Conservation (phyloP, 495 filamentous ascomycete species). For the Neurospora sp. region DNA sequence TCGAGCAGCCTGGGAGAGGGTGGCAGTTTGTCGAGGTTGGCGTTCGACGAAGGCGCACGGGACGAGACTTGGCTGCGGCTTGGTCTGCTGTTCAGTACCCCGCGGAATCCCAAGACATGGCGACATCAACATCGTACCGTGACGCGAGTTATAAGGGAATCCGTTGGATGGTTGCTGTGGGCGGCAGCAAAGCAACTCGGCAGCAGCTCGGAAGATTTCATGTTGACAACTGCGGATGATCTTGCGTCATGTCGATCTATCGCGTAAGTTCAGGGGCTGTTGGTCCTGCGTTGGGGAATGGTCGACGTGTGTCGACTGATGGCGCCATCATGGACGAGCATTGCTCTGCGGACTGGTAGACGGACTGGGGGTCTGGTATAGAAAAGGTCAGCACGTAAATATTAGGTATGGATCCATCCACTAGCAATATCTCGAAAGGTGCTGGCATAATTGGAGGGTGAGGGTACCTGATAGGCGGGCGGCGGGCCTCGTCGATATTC, state of each 20-base stretch:
- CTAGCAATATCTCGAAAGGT: neutral
- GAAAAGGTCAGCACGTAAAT: neutral
- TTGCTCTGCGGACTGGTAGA: neutral
- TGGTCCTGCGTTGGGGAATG: neutral
- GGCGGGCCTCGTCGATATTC: neutral
- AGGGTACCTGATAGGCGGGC: neutral
- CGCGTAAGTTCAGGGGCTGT: neutral
- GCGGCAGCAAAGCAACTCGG: rapidly evolving
- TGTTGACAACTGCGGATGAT: neutral
- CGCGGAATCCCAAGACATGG: neutral
- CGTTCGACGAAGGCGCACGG: neutral
- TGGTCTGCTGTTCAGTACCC: neutral
- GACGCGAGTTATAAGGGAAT: neutral
- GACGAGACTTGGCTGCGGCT: neutral
- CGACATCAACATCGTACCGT: neutral
- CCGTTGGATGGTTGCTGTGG: neutral
- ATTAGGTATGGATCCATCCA: neutral
- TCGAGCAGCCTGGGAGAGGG: neutral
- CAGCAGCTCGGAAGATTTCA: neutral
- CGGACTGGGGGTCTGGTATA: neutral
- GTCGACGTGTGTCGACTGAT: neutral
- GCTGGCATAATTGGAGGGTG: neutral
- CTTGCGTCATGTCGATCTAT: neutral
- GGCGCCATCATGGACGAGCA: neutral
- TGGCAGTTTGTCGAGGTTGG: neutral